Percentiles rank a stretch among this genome's conserved stretches.
phyloP scores from a whole-genome alignment of 306 rosid genomes.

The Trifolium subterraneum region DNA sequence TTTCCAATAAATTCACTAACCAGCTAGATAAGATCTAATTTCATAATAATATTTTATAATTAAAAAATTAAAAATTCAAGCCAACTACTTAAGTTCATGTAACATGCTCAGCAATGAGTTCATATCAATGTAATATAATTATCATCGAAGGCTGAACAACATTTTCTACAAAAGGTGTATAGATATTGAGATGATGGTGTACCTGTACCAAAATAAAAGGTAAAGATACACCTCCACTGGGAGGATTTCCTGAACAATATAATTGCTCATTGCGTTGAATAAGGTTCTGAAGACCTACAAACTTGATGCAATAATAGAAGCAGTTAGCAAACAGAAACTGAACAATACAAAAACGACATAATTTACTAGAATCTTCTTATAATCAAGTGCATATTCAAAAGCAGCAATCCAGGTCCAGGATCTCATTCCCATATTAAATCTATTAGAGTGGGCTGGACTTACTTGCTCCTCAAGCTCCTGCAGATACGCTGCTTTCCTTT shows the following conservation, averaged over 20 bases:
- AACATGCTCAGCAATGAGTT: slow-evolving; percentile 5
- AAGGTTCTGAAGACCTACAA: slow-evolving; percentile 87
- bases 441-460: slow-evolving; percentile 39
- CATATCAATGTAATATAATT: slow-evolving; percentile 8
- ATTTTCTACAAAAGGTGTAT: neutral
- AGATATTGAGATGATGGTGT: slow-evolving; percentile 42
- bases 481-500: slow-evolving; percentile 91
- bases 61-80: slow-evolving; percentile 21
- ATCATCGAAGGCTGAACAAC: slow-evolving; percentile 14
- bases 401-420: slow-evolving; percentile 32
- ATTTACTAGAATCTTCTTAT: slow-evolving; percentile 11
- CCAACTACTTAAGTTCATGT: slow-evolving; percentile 22
- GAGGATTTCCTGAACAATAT: slow-evolving; percentile 83
- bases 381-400: slow-evolving; percentile 29
- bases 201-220: slow-evolving; percentile 98
- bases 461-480: slow-evolving; percentile 97
- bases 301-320: slow-evolving; percentile 57
- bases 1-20: neutral
- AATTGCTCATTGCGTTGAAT: slow-evolving; percentile 87
- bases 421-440: slow-evolving; percentile 21
- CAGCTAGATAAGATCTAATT: slow-evolving; percentile 14
- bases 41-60: neutral
- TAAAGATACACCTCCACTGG: slow-evolving; percentile 92
- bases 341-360: neutral
- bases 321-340: slow-evolving; percentile 45